These are phyloP conservation scores for Ogataea hybrid DNA, from an alignment of 1,139 yeast genomes.

Conservation along the genomic window DNA sequence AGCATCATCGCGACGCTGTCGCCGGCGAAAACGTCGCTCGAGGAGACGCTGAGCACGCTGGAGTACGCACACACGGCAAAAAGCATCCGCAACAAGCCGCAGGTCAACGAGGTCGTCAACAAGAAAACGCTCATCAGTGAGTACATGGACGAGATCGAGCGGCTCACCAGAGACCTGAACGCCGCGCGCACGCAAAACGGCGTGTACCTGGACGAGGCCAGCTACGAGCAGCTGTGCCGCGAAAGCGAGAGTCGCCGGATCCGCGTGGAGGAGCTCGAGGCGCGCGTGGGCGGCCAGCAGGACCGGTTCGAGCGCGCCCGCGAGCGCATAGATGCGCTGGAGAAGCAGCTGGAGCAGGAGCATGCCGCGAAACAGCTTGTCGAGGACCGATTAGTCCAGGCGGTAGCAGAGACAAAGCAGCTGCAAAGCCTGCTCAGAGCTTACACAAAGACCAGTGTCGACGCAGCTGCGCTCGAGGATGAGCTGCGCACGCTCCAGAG, in stretches of 20 bases:
- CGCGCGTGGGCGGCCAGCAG: slow-evolving; percentile 45
- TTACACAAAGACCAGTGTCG: too few relatives aligned
- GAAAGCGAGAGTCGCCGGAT: slow-evolving; percentile 44
- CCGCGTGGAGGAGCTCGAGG: slow-evolving; percentile 45
- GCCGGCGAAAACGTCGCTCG: slow-evolving; percentile 70
- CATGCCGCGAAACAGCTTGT: slow-evolving; percentile 17
- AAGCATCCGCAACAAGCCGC: slow-evolving; percentile 58
- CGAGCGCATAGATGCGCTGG: slow-evolving; percentile 3
- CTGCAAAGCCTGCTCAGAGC: slow-evolving; percentile 19
- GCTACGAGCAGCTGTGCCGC: slow-evolving; percentile 48
- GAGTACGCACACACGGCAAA: slow-evolving; percentile 86
- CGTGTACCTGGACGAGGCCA: slow-evolving; percentile 56
- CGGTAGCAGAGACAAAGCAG: slow-evolving; percentile 18
- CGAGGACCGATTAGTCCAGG: slow-evolving; percentile 17
- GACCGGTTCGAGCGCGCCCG: slow-evolving; percentile 44
- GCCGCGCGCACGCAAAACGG: slow-evolving; percentile 66
- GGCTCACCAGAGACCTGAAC: slow-evolving; percentile 58
- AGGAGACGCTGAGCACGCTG: slow-evolving; percentile 78
- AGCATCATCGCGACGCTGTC: slow-evolving; percentile 79
- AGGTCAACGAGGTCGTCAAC: slow-evolving; percentile 49
- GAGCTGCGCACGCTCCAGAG: too few relatives aligned
- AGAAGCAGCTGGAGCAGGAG: slow-evolving; percentile 2
- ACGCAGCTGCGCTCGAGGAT: too few relatives aligned
- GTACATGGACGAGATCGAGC: slow-evolving; percentile 50
- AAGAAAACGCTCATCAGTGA: slow-evolving; percentile 50